Conservation (phyloP, 2,329 filamentous ascomycete genomes). For the Arachnomyces sp. region DNA sequence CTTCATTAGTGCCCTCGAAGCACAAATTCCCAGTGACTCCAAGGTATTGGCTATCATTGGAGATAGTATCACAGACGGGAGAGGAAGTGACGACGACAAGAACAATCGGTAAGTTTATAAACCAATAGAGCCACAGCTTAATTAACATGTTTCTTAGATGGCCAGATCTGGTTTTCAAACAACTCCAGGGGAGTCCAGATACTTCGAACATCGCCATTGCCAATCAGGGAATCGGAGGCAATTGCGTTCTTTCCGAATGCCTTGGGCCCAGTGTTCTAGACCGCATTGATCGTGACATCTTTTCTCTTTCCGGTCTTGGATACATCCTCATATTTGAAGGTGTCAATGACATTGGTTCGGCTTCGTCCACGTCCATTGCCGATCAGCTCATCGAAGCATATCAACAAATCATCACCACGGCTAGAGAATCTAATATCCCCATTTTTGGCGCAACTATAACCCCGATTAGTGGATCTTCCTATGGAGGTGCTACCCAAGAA, state of each 20-base stretch:
- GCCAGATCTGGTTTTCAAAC: constrained; percentile 50
- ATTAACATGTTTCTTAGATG: constrained; percentile 31
- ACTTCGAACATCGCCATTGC: constrained; percentile 48
- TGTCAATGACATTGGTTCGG: constrained; percentile 60
- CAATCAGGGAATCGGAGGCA: constrained; percentile 64
- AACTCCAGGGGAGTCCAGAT: constrained; percentile 40
- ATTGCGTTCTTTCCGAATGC: constrained; percentile 55
- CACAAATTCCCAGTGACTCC: constrained; percentile 38
- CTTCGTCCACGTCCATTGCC: constrained; percentile 41
- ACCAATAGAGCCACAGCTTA: neutral
- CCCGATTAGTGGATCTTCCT: constrained; percentile 49
- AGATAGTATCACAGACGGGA: constrained; percentile 60
- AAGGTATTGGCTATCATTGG: constrained; percentile 50
- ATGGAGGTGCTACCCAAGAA: constrained; percentile 50
- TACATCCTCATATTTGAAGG: constrained; percentile 62
- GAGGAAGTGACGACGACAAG: constrained; percentile 51
- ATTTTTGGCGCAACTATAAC: constrained; percentile 61
- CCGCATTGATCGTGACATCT: constrained; percentile 58
- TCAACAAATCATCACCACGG: constrained; percentile 48
- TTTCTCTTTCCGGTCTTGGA: constrained; percentile 49
- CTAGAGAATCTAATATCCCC: constrained; percentile 48
- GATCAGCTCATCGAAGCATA: constrained; percentile 51
- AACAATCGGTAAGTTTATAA: constrained; percentile 43
- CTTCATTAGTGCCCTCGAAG: constrained; percentile 53
- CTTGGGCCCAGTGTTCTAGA: constrained; percentile 55